Evolutionary conservation across 1,284 basidiomycete genomes (phyloP).

Genomic region (Ceratobasidium sp.): DNA sequence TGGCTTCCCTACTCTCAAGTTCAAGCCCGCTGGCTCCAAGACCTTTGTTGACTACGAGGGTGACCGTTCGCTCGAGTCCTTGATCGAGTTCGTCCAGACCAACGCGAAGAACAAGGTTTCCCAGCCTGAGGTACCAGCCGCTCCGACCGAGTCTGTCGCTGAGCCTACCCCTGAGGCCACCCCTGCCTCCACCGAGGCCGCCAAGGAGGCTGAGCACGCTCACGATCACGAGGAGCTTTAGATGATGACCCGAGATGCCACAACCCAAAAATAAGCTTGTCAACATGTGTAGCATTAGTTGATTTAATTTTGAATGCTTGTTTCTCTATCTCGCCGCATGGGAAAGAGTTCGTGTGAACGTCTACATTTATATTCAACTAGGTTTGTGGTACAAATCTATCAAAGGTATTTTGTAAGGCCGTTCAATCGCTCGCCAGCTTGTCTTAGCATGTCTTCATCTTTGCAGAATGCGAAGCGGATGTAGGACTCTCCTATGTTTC

Average conservation of each 20-base stretch:
- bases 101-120: slow-evolving; percentile 75
- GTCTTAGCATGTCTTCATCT: slow-evolving; percentile 83
- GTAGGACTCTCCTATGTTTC: slow-evolving; percentile 86
- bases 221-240: slow-evolving; percentile 45
- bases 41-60: slow-evolving; percentile 95
- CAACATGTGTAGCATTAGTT: slow-evolving; percentile 36
- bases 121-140: slow-evolving; percentile 64
- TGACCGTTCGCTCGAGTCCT: slow-evolving; percentile 88
- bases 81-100: slow-evolving; percentile 87
- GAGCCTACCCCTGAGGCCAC: slow-evolving; percentile 42
- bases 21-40: slow-evolving; percentile 89
- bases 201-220: neutral
- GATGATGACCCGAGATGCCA: slow-evolving; percentile 25
- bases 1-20: slow-evolving; percentile 97
- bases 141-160: slow-evolving; percentile 15
- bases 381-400: slow-evolving; percentile 11
- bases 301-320: slow-evolving; percentile 33
- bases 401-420: slow-evolving; percentile 77
- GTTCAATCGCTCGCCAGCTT: slow-evolving; percentile 83
- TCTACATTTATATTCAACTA: neutral
- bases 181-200: slow-evolving; percentile 34
- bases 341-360: neutral
- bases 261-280: slow-evolving; percentile 22
- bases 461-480: slow-evolving; percentile 95
- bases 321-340: slow-evolving; percentile 1